These are phyloP conservation scores for Coleophoma cylindrospora DNA, from an alignment of 2,329 filamentous ascomycete genomes.

Conservation along the genomic window DNA sequence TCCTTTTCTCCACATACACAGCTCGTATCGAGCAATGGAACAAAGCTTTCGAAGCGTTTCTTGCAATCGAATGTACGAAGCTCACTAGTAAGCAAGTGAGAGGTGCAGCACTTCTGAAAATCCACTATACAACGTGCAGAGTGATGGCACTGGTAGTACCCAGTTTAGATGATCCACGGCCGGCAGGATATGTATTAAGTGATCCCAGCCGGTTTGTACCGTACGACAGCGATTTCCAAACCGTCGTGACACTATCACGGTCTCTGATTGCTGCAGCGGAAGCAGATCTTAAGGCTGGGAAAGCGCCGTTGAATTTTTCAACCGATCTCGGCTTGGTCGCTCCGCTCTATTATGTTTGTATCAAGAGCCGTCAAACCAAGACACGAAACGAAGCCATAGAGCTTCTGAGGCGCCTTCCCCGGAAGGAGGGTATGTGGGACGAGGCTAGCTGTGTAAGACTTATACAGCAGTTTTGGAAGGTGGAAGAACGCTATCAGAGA, in stretches of 20 bases:
- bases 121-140: constrained; percentile 4
- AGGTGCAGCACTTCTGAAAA: constrained; percentile 8
- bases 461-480: constrained; percentile 17
- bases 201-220: not conserved
- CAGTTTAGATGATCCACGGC: not conserved
- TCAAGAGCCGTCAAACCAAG: constrained; percentile 10
- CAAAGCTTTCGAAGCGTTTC: constrained; percentile 3
- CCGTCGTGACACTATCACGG: constrained; percentile 15
- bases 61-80: not conserved
- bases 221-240: constrained; percentile 11
- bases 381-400: constrained; percentile 16
- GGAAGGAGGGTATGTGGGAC: constrained; percentile 27
- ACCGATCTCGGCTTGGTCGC: constrained; percentile 22
- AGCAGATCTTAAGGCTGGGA: constrained; percentile 16
- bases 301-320: constrained; percentile 18
- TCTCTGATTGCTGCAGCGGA: constrained; percentile 21
- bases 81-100: constrained; percentile 3
- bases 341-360: constrained; percentile 20
- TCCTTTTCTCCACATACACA: not conserved
- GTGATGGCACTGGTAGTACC: constrained; percentile 1
- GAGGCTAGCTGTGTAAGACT: constrained; percentile 11
- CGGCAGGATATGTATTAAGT: not conserved
- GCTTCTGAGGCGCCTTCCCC: constrained; percentile 15
- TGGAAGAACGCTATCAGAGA: constrained; percentile 13
- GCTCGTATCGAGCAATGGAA: not conserved